phyloP scores from a whole-genome alignment of 805 yeast species.

The Spathaspora sp. region DNA sequence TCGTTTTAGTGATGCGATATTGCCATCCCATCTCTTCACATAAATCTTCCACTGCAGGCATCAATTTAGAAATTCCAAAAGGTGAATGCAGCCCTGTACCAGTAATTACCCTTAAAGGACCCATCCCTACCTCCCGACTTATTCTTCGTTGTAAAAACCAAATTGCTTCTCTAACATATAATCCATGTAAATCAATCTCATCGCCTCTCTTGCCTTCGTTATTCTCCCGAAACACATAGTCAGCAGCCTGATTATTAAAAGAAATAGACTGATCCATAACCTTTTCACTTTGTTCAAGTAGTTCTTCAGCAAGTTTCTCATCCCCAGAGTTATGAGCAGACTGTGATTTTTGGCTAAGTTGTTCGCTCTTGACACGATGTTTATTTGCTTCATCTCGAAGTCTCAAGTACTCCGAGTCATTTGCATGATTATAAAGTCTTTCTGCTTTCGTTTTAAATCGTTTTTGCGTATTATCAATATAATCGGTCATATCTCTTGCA shows the following conservation, averaged over 20 bases:
- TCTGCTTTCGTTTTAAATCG: constrained; percentile 21
- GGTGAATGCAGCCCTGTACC: constrained; percentile 89
- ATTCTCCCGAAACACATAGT: constrained; percentile 81
- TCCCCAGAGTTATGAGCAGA: constrained; percentile 74
- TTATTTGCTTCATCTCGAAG: constrained; percentile 66
- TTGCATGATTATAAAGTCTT: constrained; percentile 69
- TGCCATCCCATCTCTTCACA: constrained; percentile 64
- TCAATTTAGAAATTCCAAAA: too few relatives aligned
- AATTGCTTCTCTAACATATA: constrained; percentile 84
- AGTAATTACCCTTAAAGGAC: constrained; percentile 73
- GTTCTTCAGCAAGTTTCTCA: constrained; percentile 64
- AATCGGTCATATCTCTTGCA: constrained; percentile 28
- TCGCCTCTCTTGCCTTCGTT: constrained; percentile 77
- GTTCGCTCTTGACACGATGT: constrained; percentile 54
- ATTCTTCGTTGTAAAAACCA: constrained; percentile 72
- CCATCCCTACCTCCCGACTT: constrained; percentile 52
- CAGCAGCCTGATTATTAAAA: constrained; percentile 79
- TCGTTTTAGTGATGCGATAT: constrained; percentile 61
- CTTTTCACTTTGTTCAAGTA: constrained; percentile 66
- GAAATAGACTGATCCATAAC: constrained; percentile 60
- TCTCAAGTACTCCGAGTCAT: constrained; percentile 58
- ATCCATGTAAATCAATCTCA: constrained; percentile 92
- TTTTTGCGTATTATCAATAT: constrained; percentile 21
- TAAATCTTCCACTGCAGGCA: constrained; percentile 81
- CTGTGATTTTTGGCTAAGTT: constrained; percentile 66